A percentile compares a stretch with the other conserved stretches of the same genome.
phyloP scores from a whole-genome alignment of 2,329 filamentous ascomycete genomes.

The Claviceps paspali region DNA sequence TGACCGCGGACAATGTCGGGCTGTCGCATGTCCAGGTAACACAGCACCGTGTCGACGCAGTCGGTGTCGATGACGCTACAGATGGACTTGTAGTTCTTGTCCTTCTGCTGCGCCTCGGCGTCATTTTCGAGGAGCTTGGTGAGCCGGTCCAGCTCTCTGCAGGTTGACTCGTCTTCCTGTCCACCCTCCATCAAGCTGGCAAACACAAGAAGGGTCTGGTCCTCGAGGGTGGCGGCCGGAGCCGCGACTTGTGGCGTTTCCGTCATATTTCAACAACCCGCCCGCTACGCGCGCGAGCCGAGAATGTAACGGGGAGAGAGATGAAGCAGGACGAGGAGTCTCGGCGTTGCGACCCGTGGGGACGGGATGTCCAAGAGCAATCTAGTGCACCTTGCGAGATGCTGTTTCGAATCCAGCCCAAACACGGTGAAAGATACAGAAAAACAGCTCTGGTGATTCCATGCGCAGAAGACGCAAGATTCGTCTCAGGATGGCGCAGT shows the following conservation, averaged over 20 bases:
- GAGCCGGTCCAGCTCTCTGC: constrained; percentile 39
- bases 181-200: constrained; percentile 85
- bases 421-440: too few species aligned
- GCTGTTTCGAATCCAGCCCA: too few species aligned
- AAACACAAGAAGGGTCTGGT: constrained; percentile 62
- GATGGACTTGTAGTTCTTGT: constrained; percentile 30
- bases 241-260: constrained; percentile 16
- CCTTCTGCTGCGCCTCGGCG: constrained; percentile 25
- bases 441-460: too few species aligned
- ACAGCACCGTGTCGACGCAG: constrained; percentile 71
- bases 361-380: too few species aligned
- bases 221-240: constrained; percentile 29
- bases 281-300: too few species aligned
- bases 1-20: constrained; percentile 60
- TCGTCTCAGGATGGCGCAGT: too few species aligned
- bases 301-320: too few species aligned
- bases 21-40: constrained; percentile 72
- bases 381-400: too few species aligned
- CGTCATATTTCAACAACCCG: constrained; percentile 18
- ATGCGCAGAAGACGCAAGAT: too few species aligned
- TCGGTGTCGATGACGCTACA: constrained; percentile 54
- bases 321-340: too few species aligned
- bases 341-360: too few species aligned
- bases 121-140: constrained; percentile 46
- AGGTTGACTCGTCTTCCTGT: constrained; percentile 62